These are phyloP conservation scores for Marasmius sp. DNA, from an alignment of 1,284 basidiomycete species.

Conservation along the genomic window DNA sequence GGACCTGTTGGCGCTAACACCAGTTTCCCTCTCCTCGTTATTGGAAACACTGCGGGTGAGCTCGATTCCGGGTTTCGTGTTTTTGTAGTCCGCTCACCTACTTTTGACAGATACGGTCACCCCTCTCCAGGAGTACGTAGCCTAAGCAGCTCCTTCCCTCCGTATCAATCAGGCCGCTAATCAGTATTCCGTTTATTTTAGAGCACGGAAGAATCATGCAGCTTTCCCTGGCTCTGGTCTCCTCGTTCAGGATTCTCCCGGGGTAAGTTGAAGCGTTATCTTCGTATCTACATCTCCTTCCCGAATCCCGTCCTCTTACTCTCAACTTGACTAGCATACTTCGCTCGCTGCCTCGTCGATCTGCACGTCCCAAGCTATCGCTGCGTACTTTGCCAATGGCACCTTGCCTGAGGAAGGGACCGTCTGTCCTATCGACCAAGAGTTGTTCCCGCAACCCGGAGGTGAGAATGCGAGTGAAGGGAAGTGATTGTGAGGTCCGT, in stretches of 20 bases:
- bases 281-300: background rate
- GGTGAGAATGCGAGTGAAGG: no score
- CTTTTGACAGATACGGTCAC: slow-evolving; percentile 39
- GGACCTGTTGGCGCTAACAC: slow-evolving; percentile 26
- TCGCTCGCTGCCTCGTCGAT: slow-evolving; percentile 40
- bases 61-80: background rate
- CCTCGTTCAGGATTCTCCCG: slow-evolving; percentile 41
- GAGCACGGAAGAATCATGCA: slow-evolving; percentile 38
- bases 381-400: slow-evolving; percentile 41
- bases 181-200: slow-evolving; percentile 14
- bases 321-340: no score
- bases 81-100: no score
- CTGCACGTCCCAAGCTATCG: slow-evolving; percentile 41
- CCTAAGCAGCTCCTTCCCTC: background rate
- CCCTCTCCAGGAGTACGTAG: slow-evolving; percentile 27
- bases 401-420: slow-evolving; percentile 39
- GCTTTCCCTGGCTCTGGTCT: slow-evolving; percentile 36
- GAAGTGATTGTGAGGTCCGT: no score
- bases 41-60: slow-evolving; percentile 21
- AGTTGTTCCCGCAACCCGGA: background rate
- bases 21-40: slow-evolving; percentile 18
- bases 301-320: no score
- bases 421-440: slow-evolving; percentile 32
- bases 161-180: background rate
- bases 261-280: slow-evolving; percentile 28